Evolutionary conservation across 352 stramenopile genomes (phyloP), one percentile per base, ranked within the genome.

Genomic region (Phytophthora chlamydospora): DNA sequence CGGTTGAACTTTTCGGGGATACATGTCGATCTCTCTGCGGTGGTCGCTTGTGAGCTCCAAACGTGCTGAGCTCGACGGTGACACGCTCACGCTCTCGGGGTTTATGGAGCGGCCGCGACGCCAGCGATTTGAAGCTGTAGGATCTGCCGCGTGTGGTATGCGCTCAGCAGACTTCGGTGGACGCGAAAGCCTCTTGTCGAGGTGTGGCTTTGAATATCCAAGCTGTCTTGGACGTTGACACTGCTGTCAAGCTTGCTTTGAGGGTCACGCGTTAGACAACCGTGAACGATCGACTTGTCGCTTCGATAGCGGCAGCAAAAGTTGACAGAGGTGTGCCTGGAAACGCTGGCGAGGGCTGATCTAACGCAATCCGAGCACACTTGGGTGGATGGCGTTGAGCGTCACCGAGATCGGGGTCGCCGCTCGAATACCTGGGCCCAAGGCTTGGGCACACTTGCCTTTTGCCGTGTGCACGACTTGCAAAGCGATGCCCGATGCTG

Each of bases 61-160:
- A 24, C 21, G 21, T 34, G 36, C 24, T 41, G 38, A 51, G 31
- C 29, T 39, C 2, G 16, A 17, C 29, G 32, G 38, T 64, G 56
- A 24, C 45, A 58, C 56, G 19, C 32, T 64, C 19, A 64, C n/a
- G n/a, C 46, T 39, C 33, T 14, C 36, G 17, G 11, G 49, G 50
- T 19, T 49, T 31, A 29, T 50, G 44, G 44, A 4, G 38, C 11
- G 42, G 46, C 16, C n/a, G 11, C 27, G 19, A 40, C 52, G 38
- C 24, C 52, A 53, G 39, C 27, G 60, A 63, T 68, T 68, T 63
- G 44, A 68, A 68, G 58, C 42, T 29, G 51, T 52, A 50, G 51
- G 43, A 58, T 58, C 35, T 40, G 43, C 33, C 51, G 43, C 56
- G 17, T 45, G 51, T 57, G 42, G 50, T 62, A 66, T 52, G 8